Evolutionary conservation across 495 filamentous ascomycete species (phyloP), one percentile per base, ranked within the genome.

Genomic region (Penicillium macrosclerotiorum): DNA sequence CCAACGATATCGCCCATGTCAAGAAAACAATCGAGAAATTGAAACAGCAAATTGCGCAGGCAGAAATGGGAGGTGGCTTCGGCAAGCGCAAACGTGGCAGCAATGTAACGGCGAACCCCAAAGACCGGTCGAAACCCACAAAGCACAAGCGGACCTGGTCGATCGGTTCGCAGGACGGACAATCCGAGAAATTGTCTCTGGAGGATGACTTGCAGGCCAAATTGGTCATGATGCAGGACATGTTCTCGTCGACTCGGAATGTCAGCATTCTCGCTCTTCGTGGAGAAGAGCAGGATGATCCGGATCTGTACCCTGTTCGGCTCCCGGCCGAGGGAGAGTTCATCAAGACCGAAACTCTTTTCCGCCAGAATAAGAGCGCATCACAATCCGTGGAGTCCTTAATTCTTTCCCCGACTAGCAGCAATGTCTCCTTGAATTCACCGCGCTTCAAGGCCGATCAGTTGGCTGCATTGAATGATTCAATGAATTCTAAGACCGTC

Each of bases 111-210:
- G 67, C 76, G 3, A 75, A 63, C 47, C 56, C 63, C 62, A 81
- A 79, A 40, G 67, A 68, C 26, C 69, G 54, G 24, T 81, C 84
- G 8, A 97, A 96, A 62, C 78, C 85, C 6, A 77, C 78, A 5
- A 96, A 95, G 57, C 90, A 96, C 65, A 95, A 95, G 63, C 77
- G 94, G 23, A 93, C 90, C 3, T 96, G 91, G 90, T 96, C 93
- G 16, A 86, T 93, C 75, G 87, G 89, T n/a, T 96, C 91, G 4
- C 78, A 88, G 37, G 86, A 88, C 53, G 90, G 84, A 5, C 79
- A 74, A 17, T 68, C 71, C 3, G 71, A 74, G 4, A 82, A 86
- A 29, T 54, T 82, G 30, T 79, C 86, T 2, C 66, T 84, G 13
- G 93, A 96, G 60, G 94, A 96, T 51, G 94, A 97, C 60, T 71